phyloP scores from a whole-genome alignment of 116 monocot species.

The Iris pallida region DNA sequence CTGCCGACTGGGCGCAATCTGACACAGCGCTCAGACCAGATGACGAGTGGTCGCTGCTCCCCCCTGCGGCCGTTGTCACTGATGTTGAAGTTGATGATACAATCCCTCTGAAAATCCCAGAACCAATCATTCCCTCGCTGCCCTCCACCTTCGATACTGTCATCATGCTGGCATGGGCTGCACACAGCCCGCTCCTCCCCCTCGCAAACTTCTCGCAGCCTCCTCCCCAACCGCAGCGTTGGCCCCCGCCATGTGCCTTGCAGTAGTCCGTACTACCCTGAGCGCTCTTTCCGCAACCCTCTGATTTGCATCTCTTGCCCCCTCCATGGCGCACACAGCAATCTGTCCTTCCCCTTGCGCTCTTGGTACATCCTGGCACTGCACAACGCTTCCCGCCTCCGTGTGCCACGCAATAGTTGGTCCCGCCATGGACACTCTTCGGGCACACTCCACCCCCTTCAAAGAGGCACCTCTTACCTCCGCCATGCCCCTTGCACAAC shows the following conservation, averaged over 20 bases:
- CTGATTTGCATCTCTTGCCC: constrained; percentile 76
- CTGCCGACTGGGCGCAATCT: constrained; percentile 26
- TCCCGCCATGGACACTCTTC: constrained; percentile 96
- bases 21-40: constrained; percentile 36
- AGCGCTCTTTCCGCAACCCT: constrained; percentile 78
- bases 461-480: constrained; percentile 76
- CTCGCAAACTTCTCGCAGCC: constrained; percentile 94
- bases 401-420: constrained; percentile 89
- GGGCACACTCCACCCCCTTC: constrained; percentile 85
- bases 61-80: constrained; percentile 14
- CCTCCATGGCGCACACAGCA: constrained; percentile 94
- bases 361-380: constrained; percentile 68
- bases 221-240: constrained; percentile 49
- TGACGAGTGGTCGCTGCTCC: constrained; percentile 26
- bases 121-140: constrained; percentile 22
- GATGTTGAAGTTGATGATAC: constrained; percentile 20
- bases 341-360: constrained; percentile 90
- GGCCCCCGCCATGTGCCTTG: constrained; percentile 98
- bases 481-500: constrained; percentile 87
- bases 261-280: constrained; percentile 97
- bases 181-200: constrained; percentile 85
- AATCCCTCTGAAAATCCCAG: constrained; percentile 34
- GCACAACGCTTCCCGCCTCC: constrained; percentile 90
- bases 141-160: not conserved
- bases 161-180: constrained; percentile 57